Evolutionary conservation across 768 basidiomycete species (phyloP), one percentile per base, ranked within the genome.

Genomic region (Lentinula boryana): DNA sequence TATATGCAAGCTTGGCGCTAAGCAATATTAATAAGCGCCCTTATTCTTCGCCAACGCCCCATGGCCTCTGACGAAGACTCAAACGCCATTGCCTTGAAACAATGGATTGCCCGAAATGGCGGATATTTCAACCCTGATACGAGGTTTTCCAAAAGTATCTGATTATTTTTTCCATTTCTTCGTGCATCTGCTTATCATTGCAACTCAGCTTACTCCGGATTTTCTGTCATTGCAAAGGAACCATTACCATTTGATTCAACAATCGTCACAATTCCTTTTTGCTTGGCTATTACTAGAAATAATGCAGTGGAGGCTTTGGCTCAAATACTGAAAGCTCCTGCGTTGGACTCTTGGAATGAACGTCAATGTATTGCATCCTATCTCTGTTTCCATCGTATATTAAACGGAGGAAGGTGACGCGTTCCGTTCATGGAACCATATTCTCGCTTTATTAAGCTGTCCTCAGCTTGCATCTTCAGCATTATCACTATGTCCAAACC

Each of bases 321-420:
- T n/a, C 40, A 65, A 0, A 46, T 86, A 16, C 65, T 87, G 31
- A 68, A 68, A 21, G 67, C 66, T 10, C 65, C 61, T 9, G 53
- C 51, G 15, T 66, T 74, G 64, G 68, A 71, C n/a, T 61, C 63
- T 16, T 86, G 84, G 83, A 75, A 80, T 15, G 86, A 85, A 66
- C 77, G 88, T 12, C 87, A 92, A 70, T 79, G 85, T 67, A 84
- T 91, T 38, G 82, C 82, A 62, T 73, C 80, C 1, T 93, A 93
- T 68, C 65, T 93, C 15, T 76, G 76, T 55, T 75, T 89, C 61
- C 90, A 92, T 69, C 82, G 38, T 72, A 46, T 61, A 16, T 23
- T 61, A 5, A 33, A 40, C 49, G 53, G 41, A 32, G 60, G 48
- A 61, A 61, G 60, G 60, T 61, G 44, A 61, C 43, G 8, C 18